Percentiles rank a stretch among this genome's conserved stretches.
These are phyloP conservation scores for Carnegiea gigantea DNA, from an alignment of 179 eudicot genomes.

Conservation along the genomic window DNA sequence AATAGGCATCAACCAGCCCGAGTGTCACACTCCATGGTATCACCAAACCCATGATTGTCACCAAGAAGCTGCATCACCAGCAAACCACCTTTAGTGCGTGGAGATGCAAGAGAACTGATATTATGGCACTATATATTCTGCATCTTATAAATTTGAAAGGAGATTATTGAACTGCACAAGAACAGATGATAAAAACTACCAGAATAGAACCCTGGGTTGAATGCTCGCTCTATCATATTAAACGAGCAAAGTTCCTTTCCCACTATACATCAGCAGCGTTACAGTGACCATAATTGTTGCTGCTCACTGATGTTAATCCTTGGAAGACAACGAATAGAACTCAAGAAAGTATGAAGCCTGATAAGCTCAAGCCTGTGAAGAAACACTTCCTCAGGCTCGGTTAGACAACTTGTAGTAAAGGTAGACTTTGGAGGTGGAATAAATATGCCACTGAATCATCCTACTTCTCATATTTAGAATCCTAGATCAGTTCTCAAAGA, in stretches of 20 bases:
- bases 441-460: background rate
- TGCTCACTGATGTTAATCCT: background rate
- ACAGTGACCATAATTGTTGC: background rate
- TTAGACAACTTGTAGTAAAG: background rate
- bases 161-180: too few species aligned
- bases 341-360: too few species aligned
- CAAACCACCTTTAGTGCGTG: background rate
- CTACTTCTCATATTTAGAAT: background rate
- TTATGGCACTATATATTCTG: background rate
- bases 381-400: too few species aligned
- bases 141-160: background rate
- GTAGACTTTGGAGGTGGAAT: background rate
- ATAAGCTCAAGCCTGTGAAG: background rate
- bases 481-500: background rate
- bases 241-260: too few species aligned
- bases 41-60: conserved; percentile 76
- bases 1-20: conserved; percentile 64
- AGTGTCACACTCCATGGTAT: conserved; percentile 85
- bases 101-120: background rate
- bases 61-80: conserved; percentile 66
- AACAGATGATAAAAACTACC: too few species aligned
- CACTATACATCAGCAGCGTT: too few species aligned
- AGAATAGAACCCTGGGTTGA: too few species aligned
- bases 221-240: too few species aligned
- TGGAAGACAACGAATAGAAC: background rate